phyloP scores from a whole-genome alignment of 2,329 filamentous ascomycete species.

The Aspergillus amoenus region DNA sequence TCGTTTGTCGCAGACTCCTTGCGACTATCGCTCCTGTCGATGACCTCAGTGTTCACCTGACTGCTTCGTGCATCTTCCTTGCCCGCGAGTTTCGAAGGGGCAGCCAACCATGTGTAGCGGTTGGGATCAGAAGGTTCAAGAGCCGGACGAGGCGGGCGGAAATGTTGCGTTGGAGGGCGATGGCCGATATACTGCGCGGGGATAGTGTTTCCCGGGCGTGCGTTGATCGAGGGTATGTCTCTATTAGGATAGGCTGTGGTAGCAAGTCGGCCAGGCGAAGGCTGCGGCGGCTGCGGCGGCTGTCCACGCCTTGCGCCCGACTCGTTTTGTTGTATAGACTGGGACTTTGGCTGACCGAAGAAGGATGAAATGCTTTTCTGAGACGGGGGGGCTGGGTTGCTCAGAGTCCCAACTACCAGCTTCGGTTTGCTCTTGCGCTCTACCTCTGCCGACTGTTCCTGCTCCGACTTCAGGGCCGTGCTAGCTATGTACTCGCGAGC shows the following conservation, averaged over 20 bases:
- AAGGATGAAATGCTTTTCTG: constrained; percentile 56
- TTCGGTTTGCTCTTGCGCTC: constrained; percentile 32
- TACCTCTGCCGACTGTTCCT: constrained; percentile 7
- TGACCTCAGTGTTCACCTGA: constrained; percentile 12
- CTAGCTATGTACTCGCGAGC: constrained; percentile 55
- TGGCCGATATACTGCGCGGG: constrained; percentile 25
- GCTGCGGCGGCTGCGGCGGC: not conserved
- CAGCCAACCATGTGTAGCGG: constrained; percentile 37
- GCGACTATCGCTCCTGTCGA: constrained; percentile 11
- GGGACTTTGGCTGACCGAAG: constrained; percentile 38
- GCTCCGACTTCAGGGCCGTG: constrained; percentile 22
- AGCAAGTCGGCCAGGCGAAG: constrained; percentile 9
- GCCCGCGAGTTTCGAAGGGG: constrained; percentile 22
- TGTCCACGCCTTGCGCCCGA: constrained; percentile 14
- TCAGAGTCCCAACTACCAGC: constrained; percentile 26
- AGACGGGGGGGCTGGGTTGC: constrained; percentile 41
- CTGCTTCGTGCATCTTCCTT: constrained; percentile 18
- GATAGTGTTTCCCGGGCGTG: constrained; percentile 17
- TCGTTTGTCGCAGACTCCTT: constrained; percentile 21
- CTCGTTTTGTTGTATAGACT: constrained; percentile 17
- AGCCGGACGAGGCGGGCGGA: constrained; percentile 32
- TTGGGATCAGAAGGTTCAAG: constrained; percentile 32
- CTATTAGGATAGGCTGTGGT: constrained; percentile 8
- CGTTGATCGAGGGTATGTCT: not conserved
- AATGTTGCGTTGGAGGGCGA: constrained; percentile 33